phyloP scores from a whole-genome alignment of 208 protist species.

The Crithidia acanthocephali region DNA sequence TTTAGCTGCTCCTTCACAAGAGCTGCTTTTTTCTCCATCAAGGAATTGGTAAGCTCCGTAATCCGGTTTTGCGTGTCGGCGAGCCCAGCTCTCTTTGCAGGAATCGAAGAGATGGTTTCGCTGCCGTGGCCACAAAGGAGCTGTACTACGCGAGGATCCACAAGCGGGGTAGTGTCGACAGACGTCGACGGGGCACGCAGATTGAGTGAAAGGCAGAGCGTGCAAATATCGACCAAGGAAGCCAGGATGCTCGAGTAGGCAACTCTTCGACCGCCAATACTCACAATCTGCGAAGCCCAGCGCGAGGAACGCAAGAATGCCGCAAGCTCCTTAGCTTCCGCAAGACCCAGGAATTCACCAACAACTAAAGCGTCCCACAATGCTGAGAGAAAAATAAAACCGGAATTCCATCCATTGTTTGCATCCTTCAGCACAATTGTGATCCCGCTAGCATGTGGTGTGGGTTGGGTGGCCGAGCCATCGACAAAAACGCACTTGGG shows the following conservation, averaged over 20 bases:
- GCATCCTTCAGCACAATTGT: conserved; percentile 7
- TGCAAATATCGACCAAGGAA: conserved; percentile 55
- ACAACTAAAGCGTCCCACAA: conserved; percentile 70
- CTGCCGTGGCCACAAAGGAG: conserved; percentile 12
- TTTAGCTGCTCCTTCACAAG: conserved; percentile 37
- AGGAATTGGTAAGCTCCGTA: conserved; percentile 12
- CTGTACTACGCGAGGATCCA: conserved; percentile 48
- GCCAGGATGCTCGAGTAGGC: conserved; percentile 50
- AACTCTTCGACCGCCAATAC: conserved; percentile 26
- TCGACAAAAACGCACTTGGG: conserved; percentile 32
- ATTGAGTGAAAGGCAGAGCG: conserved; percentile 56
- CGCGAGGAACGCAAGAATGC: conserved; percentile 53
- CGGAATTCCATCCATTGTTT: conserved; percentile 19
- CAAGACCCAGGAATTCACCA: conserved; percentile 42
- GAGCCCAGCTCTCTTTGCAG: not conserved
- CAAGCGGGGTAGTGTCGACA: conserved; percentile 60
- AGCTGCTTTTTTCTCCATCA: conserved; percentile 27
- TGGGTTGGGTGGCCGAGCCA: not conserved
- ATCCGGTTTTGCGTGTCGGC: conserved; percentile 4
- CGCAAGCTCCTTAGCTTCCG: conserved; percentile 42
- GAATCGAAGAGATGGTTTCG: not conserved
- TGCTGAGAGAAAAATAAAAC: conserved; percentile 31
- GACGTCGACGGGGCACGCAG: conserved; percentile 28
- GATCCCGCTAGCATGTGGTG: not conserved
- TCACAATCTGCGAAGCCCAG: conserved; percentile 53